Evolutionary conservation across 2,329 filamentous ascomycete species (phyloP).

Genomic region (Epichloe baconii): DNA sequence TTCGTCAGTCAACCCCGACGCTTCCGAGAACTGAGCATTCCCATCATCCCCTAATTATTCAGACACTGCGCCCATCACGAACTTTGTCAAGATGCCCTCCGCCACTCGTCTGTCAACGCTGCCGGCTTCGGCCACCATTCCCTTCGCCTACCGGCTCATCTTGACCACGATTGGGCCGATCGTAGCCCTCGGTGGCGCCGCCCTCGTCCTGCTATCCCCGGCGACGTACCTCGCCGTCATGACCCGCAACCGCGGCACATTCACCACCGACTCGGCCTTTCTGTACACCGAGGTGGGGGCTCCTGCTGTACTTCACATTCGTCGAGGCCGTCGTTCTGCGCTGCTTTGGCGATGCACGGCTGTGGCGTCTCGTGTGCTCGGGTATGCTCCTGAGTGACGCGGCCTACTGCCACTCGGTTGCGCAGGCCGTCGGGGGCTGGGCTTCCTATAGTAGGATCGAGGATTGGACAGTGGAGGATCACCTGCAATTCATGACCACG

Average conservation of each 20-base stretch:
- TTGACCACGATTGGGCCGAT: conserved; percentile 23
- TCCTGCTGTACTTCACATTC: conserved; percentile 23
- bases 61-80: too few relatives aligned
- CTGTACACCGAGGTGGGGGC: conserved; percentile 7
- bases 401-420: conserved; percentile 15
- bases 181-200: conserved; percentile 18
- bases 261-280: conserved; percentile 12
- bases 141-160: conserved; percentile 18
- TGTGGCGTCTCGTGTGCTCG: conserved; percentile 22
- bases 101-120: background rate
- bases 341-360: conserved; percentile 16
- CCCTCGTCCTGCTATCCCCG: conserved; percentile 17
- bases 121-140: conserved; percentile 14
- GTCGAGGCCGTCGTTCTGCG: conserved; percentile 23
- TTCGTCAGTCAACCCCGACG: too few relatives aligned
- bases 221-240: conserved; percentile 16
- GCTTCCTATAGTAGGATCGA: conserved; percentile 10
- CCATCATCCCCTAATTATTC: too few relatives aligned
- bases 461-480: conserved; percentile 19
- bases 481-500: conserved; percentile 14
- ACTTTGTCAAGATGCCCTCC: background rate
- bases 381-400: conserved; percentile 25
- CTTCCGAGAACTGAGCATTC: too few relatives aligned
- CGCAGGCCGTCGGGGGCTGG: conserved; percentile 23
- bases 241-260: conserved; percentile 13